A percentile compares a stretch with the other conserved stretches of the same genome.
These are phyloP conservation scores for Actinomucor elegans DNA, from an alignment of 371 early-diverging fungal genomes.

Conservation along the genomic window DNA sequence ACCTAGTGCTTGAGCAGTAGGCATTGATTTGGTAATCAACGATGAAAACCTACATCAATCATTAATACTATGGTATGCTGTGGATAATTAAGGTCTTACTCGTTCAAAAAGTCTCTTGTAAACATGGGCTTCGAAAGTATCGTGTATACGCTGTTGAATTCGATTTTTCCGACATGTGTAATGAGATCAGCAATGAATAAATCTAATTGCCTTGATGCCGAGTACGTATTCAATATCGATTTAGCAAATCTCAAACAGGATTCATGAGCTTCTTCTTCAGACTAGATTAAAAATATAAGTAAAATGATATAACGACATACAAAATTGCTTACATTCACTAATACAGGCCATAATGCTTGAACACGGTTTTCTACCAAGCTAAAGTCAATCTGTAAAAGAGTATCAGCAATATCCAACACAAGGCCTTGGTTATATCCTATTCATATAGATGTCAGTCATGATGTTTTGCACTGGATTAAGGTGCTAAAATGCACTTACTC, in stretches of 20 bases:
- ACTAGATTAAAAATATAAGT: conserved; percentile 10
- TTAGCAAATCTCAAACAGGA: conserved; percentile 25
- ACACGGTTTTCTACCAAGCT: conserved; percentile 37
- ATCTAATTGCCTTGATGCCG: conserved; percentile 57
- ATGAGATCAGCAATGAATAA: conserved; percentile 43
- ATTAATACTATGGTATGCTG: too few species aligned
- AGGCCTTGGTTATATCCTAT: conserved; percentile 23
- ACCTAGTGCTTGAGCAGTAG: conserved; percentile 41
- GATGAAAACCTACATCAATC: conserved; percentile 22
- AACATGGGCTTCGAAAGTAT: conserved; percentile 45
- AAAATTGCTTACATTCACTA: conserved; percentile 34
- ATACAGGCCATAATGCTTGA: conserved; percentile 32
- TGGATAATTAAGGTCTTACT: too few species aligned
- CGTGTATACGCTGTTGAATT: conserved; percentile 14
- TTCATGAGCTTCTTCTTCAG: conserved; percentile 22
- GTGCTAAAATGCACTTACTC: conserved; percentile 11
- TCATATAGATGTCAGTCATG: too few species aligned
- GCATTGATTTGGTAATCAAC: conserved; percentile 38
- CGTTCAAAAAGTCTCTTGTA: conserved; percentile 37
- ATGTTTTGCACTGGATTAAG: too few species aligned
- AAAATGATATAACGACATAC: neutral
- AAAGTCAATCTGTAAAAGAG: conserved; percentile 45
- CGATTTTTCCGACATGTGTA: conserved; percentile 21
- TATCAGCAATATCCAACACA: conserved; percentile 31
- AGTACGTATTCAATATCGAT: conserved; percentile 34